Evolutionary conservation across 192 early-diverging fungal genomes (phyloP).

Genomic region (Rhizophagus prolifer): DNA sequence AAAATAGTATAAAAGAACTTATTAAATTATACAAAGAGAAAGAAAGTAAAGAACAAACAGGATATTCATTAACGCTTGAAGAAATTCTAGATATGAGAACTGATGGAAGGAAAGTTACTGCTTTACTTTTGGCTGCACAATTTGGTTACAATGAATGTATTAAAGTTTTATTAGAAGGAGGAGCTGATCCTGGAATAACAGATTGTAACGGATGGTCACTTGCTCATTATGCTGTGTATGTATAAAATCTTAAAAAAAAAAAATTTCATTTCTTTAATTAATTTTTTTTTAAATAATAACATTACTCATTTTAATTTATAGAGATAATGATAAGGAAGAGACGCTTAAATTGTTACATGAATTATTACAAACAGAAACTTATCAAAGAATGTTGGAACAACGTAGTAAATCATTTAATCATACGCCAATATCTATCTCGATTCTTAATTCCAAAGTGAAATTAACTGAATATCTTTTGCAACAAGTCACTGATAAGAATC

Average conservation of each 20-base stretch:
- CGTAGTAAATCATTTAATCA: not conserved
- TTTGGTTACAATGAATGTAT: not conserved
- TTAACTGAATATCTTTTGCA: not conserved
- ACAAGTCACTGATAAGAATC: not conserved
- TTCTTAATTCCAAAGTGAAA: not conserved
- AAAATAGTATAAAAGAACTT: not conserved
- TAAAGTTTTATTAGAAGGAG: slow-evolving; percentile 3
- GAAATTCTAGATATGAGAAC: not conserved
- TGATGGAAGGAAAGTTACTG: not conserved
- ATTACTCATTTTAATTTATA: not conserved
- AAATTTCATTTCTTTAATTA: too few species aligned
- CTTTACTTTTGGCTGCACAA: not conserved
- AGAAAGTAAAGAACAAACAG: not conserved
- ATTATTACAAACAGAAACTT: not conserved
- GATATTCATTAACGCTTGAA: not conserved
- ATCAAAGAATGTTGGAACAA: slow-evolving; percentile 8
- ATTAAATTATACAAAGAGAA: not conserved
- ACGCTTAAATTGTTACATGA: not conserved
- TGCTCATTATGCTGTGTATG: slow-evolving; percentile 11
- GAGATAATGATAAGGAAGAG: not conserved
- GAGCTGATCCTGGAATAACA: slow-evolving; percentile 9
- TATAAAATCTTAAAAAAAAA: not conserved
- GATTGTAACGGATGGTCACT: not conserved
- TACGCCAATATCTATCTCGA: slow-evolving; percentile 2
- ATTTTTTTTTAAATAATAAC: too few species aligned